Base-by-base conservation (phyloP, 495 filamentous ascomycete species). In the Penicillium malachiteum region DNA sequence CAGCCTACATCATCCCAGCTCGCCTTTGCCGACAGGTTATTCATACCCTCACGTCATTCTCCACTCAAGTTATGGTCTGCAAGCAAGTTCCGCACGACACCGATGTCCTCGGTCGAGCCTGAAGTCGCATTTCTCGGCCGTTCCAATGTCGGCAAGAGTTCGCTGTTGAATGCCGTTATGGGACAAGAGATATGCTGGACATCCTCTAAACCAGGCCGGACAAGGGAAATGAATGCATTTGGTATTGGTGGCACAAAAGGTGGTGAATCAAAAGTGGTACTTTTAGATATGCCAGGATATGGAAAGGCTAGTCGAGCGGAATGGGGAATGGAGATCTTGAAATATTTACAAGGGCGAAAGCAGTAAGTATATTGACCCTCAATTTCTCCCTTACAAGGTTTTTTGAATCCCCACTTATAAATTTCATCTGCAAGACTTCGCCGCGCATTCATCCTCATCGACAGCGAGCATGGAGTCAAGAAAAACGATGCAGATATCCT, bases 241-340 rank as follows among this genome's bases (percentile, higher is more conserved):
- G 86, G 84, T 3, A 86, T 96, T 30, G 87, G 87, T 0, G 81
- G 79, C 32, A 71, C 66, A 31, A 78, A 80, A 55, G 76, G 72
- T 30, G 70, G 74, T 38, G 79, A 86, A 60, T 77, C 79, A 16
- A 75, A 77, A 50, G 80, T 87, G 49, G 77, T 82, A 11, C 65
- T 96, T 47, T 73, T 96, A 35, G 95, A 98, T 70, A 93, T 95
- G 90, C 95, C 94, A 7, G 95, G 94, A 2, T 98, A 98, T 64
- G 94, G 95, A 5, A 78, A 87, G 50, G 88, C 83, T 5, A 90
- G 87, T 64, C 74, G 83, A 42, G 68, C 78, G 39, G 87, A 86
- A 58, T 97, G 93, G 93, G 94, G 94, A 2, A 71, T 72, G 57
- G 87, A 97, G 72, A 92, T 96, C 58, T 78, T 89, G 71, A 91